These are phyloP conservation scores for Candida nitratophila DNA, from an alignment of 805 yeast genomes.

Conservation along the genomic window DNA sequence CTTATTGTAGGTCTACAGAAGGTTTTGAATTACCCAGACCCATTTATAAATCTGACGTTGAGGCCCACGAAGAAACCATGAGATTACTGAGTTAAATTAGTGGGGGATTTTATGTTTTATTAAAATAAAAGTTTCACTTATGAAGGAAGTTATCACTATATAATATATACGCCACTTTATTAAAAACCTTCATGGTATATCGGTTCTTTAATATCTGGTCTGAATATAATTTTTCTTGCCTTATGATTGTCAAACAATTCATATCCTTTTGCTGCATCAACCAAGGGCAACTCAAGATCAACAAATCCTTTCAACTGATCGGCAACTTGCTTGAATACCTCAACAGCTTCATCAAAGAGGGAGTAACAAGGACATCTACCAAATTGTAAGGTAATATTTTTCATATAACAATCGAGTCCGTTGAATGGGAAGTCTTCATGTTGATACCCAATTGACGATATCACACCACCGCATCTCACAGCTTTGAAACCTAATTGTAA, in stretches of 20 bases:
- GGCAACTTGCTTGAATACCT: slow-evolving; percentile 37
- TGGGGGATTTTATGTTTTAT: no score
- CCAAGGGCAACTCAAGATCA: slow-evolving; percentile 38
- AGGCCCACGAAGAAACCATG: slow-evolving; percentile 2
- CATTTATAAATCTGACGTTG: slow-evolving; percentile 20
- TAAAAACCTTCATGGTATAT: slow-evolving; percentile 2
- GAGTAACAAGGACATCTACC: slow-evolving; percentile 61
- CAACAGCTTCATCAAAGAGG: slow-evolving; percentile 44
- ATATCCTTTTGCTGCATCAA: slow-evolving; percentile 39
- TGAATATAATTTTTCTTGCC: slow-evolving; percentile 49
- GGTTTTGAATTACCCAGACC: slow-evolving; percentile 44
- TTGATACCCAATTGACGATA: slow-evolving; percentile 54
- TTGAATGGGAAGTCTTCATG: slow-evolving; percentile 50
- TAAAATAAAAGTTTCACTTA: no score
- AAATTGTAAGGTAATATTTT: slow-evolving; percentile 49
- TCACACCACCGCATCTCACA: slow-evolving; percentile 52
- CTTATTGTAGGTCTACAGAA: slow-evolving; percentile 36
- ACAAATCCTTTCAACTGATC: slow-evolving; percentile 43
- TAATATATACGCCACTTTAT: no score
- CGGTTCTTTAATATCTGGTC: slow-evolving; percentile 8
- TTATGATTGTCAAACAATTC: slow-evolving; percentile 45
- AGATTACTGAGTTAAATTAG: no score
- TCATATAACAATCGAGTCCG: slow-evolving; percentile 51
- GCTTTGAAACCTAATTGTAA: slow-evolving; percentile 42
- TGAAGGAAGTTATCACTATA: no score